Conservation (phyloP, 116 monocot species). For the Phalaenopsis hybrid region DNA sequence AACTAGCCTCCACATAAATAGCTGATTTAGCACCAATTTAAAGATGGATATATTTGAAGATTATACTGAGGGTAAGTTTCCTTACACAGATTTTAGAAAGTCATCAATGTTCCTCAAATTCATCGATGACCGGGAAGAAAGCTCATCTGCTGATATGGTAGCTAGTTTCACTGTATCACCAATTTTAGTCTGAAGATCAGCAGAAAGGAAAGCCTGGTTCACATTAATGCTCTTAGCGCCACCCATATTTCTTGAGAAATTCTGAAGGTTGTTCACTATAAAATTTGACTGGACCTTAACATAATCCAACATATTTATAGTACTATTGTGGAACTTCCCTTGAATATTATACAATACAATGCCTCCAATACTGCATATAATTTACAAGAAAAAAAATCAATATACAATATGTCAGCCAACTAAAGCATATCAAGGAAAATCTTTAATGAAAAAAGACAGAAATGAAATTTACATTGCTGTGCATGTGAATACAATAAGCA, state of each 20-base stretch:
- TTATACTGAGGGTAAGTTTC: not conserved
- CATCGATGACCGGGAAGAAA: constrained; percentile 25
- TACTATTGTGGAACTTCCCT: constrained; percentile 71
- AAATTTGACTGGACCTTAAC: constrained; percentile 47
- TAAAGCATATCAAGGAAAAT: not conserved
- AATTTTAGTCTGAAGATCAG: constrained; percentile 35
- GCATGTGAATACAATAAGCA: constrained; percentile 58
- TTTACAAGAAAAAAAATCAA: not conserved
- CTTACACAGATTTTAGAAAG: constrained; percentile 50
- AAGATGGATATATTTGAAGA: not conserved
- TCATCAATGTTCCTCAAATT: constrained; percentile 47
- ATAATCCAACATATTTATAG: constrained; percentile 56
- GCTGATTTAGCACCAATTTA: not conserved
- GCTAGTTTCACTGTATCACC: constrained; percentile 40
- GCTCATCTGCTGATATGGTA: constrained; percentile 45
- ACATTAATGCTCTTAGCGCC: constrained; percentile 56
- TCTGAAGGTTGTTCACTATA: constrained; percentile 59
- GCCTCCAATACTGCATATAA: constrained; percentile 44
- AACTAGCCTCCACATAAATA: not conserved
- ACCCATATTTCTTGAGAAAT: constrained; percentile 55
- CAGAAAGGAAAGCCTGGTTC: constrained; percentile 42
- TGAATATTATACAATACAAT: constrained; percentile 57
- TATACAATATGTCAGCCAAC: not conserved
- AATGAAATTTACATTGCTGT: constrained; percentile 44
- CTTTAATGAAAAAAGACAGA: not conserved